Evolutionary conservation across 1,284 basidiomycete species (phyloP), one percentile per base, ranked within the genome.

Genomic region (Puccinia polysora): DNA sequence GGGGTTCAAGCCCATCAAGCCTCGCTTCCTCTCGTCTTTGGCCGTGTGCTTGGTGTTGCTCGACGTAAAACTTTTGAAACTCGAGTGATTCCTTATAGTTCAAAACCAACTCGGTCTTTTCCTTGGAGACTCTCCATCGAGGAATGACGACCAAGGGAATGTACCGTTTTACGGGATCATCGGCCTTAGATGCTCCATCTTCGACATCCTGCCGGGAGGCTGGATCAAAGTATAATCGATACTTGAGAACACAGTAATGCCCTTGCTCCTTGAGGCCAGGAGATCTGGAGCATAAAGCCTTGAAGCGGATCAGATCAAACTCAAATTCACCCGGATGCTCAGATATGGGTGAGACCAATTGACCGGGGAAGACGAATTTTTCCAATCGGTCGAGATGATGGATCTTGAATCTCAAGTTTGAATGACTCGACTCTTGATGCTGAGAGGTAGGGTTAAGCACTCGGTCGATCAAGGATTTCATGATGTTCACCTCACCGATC

Each of bases 81-180:
- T 18, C 23, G 6, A 2, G 3, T 20, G 55, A 59, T 1, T 14
- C 8, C 4, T 49, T n/a, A 25, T 70, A 70, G 2, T 1, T 34
- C 18, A 70, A 18, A 4, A 70, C 56, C n/a, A 70, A 36, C 23
- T 70, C 67, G 3, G 67, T 70, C 23, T 60, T 59, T 2, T 56
- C 53, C 36, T 38, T 36, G 1, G 3, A 18, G n/a, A 15, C 25
- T 28, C 67, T 28, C 67, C 67, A 70, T 10, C 36, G 15, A 20
- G 67, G 67, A 0, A 60, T 23, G 2, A 70, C 23, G 4, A 50
- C 25, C 2, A 70, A 0, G 1, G 67, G 67, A 23, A 70, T 23
- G 28, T 58, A 52, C 14, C 12, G 49, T 8, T 38, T 1, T 0
- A 32, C 64, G 0, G 12, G 4, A 0, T 55, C 63, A 2, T 28